phyloP scores from a whole-genome alignment of 164 flowering plant species.

The Annona squamosa region DNA sequence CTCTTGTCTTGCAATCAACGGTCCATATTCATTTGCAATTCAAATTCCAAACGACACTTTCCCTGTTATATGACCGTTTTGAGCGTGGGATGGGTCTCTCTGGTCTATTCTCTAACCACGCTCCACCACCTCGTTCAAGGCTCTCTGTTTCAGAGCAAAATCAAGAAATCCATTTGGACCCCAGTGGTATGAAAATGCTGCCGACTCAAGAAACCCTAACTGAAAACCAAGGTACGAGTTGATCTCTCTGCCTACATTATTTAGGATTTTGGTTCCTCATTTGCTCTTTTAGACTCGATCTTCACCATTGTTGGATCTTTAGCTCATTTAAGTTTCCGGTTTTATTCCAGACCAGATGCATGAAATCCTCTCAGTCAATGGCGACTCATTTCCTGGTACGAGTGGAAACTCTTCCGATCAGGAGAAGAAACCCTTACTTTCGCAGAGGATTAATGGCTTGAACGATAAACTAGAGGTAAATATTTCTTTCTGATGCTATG shows the following conservation, averaged over 20 bases:
- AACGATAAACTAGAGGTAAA: constrained; percentile 42
- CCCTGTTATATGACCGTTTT: not conserved
- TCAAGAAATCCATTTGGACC: not conserved
- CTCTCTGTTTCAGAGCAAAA: constrained; percentile 1
- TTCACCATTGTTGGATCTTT: not conserved
- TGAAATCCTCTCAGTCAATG: not conserved
- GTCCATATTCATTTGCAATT: not conserved
- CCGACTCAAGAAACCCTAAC: not conserved
- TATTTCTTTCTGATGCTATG: not conserved
- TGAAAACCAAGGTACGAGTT: not conserved
- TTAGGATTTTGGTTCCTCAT: not conserved
- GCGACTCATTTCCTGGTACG: not conserved
- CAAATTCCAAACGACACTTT: not conserved
- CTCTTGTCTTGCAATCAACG: not conserved
- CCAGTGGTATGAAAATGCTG: not conserved
- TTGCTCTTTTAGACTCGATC: not conserved
- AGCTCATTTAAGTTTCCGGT: not conserved
- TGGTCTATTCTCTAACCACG: not conserved
- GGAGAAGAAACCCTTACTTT: constrained; percentile 37
- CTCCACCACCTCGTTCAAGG: not conserved
- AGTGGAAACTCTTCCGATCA: not conserved
- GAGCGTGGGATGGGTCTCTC: not conserved
- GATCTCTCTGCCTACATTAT: not conserved
- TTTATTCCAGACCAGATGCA: not conserved
- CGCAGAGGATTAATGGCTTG: constrained; percentile 37